A percentile compares a stretch with the other conserved stretches of the same genome.
Evolutionary conservation across 805 yeast species (phyloP).

Genomic region (Starmerella ratchasimensis): DNA sequence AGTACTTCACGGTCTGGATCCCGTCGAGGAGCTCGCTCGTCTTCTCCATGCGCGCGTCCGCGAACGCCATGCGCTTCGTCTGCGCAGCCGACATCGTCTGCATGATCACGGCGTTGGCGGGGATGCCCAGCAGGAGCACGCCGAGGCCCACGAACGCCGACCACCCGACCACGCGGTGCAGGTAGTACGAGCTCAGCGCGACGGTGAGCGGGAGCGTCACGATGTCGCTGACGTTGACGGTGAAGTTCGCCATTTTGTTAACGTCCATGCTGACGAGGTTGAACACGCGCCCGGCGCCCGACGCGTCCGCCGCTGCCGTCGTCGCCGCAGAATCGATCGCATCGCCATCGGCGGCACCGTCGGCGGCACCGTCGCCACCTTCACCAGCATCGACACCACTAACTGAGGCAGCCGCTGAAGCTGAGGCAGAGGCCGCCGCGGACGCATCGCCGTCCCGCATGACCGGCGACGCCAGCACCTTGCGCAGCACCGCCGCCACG

Average conservation of each 20-base stretch:
- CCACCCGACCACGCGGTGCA: constrained; percentile 68
- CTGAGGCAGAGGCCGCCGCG: not conserved
- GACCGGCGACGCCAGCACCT: constrained; percentile 54
- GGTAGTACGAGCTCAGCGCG: constrained; percentile 46
- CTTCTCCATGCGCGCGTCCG: constrained; percentile 88
- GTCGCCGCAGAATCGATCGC: no score
- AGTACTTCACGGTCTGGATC: constrained; percentile 83
- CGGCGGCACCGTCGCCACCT: constrained; percentile 12
- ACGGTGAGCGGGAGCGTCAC: constrained; percentile 62
- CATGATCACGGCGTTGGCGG: constrained; percentile 59
- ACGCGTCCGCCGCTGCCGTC: constrained; percentile 15
- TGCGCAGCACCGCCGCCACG: constrained; percentile 83
- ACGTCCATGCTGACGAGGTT: constrained; percentile 92
- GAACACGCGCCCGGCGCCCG: constrained; percentile 79
- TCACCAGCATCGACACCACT: constrained; percentile 16
- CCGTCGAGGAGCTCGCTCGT: constrained; percentile 85
- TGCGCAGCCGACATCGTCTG: constrained; percentile 50
- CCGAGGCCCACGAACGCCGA: constrained; percentile 73
- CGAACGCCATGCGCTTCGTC: constrained; percentile 55
- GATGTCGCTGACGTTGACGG: constrained; percentile 80
- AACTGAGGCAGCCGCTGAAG: constrained; percentile 8
- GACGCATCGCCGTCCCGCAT: not conserved
- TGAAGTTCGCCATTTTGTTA: constrained; percentile 84
- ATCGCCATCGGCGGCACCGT: no score
- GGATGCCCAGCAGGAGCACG: constrained; percentile 50